Conservation (phyloP, 164 flowering plant genomes). For the Macadamia tetraphylla region DNA sequence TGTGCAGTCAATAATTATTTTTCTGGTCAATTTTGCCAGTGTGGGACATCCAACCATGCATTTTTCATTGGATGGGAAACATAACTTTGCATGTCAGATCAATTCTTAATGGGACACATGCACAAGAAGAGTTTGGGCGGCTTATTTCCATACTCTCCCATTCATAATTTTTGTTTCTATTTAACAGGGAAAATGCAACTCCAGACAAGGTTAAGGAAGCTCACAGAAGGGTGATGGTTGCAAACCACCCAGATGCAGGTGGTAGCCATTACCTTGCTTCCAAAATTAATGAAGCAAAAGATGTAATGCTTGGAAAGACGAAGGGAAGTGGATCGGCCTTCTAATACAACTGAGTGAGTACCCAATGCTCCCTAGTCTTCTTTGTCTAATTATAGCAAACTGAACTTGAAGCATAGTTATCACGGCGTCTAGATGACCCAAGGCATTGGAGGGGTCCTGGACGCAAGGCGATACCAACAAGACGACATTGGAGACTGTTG, state of each 20-base stretch:
- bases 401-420: not conserved
- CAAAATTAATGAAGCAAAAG: constrained; percentile 85
- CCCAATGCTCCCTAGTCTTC: not conserved
- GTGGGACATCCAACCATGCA: not conserved
- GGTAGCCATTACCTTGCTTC: constrained; percentile 87
- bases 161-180: not conserved
- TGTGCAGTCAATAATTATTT: too few species aligned
- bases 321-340: constrained; percentile 61
- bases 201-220: constrained; percentile 78
- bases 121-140: not conserved
- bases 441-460: too few species aligned
- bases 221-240: constrained; percentile 80
- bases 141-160: not conserved
- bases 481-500: too few species aligned
- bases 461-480: too few species aligned
- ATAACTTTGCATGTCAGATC: too few species aligned
- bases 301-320: constrained; percentile 61
- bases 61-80: not conserved
- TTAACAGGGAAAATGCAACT: constrained; percentile 53
- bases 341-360: constrained; percentile 17
- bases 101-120: not conserved
- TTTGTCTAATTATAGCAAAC: not conserved
- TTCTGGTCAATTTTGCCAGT: not conserved
- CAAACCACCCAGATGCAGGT: constrained; percentile 92
- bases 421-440: too few species aligned